Evolutionary conservation across 2,329 filamentous ascomycete species (phyloP).

Genomic region (Thelonectria olida): DNA sequence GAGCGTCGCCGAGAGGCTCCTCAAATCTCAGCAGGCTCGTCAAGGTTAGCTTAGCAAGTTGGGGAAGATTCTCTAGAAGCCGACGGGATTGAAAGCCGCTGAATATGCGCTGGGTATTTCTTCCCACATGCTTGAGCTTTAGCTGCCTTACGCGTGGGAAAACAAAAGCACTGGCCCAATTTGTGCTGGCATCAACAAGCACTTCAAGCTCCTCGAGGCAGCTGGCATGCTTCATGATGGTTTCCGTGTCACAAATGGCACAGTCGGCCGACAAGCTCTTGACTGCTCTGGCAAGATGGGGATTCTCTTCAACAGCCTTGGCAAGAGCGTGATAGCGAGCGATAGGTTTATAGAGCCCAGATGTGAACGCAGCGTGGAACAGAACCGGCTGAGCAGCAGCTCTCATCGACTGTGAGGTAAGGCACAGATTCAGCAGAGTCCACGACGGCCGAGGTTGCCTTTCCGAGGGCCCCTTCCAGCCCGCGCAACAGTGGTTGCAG

Average conservation of each 20-base stretch:
- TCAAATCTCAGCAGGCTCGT: no score
- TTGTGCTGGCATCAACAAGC: no score
- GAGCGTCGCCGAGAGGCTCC: background rate
- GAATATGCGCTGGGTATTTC: no score
- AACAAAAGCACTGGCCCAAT: no score
- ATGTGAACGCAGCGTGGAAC: no score
- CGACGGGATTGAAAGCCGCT: no score
- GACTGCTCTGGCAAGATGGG: background rate
- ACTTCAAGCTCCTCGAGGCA: background rate
- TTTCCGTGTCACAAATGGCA: background rate
- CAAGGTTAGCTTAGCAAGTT: no score
- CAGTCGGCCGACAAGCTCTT: background rate
- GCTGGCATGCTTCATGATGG: background rate
- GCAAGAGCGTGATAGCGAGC: background rate
- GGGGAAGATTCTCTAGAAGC: no score
- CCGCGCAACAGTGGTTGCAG: background rate
- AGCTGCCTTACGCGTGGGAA: no score
- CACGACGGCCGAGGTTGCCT: no score
- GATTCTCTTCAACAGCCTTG: background rate
- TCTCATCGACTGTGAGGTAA: constrained; percentile 7
- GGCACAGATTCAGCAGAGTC: constrained; percentile 5
- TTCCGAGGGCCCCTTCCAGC: background rate
- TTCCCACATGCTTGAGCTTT: no score
- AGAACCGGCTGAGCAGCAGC: background rate
- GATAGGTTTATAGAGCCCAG: no score